Conservation (phyloP, 305 asterid species). For the Solanum aculeatissimum region DNA sequence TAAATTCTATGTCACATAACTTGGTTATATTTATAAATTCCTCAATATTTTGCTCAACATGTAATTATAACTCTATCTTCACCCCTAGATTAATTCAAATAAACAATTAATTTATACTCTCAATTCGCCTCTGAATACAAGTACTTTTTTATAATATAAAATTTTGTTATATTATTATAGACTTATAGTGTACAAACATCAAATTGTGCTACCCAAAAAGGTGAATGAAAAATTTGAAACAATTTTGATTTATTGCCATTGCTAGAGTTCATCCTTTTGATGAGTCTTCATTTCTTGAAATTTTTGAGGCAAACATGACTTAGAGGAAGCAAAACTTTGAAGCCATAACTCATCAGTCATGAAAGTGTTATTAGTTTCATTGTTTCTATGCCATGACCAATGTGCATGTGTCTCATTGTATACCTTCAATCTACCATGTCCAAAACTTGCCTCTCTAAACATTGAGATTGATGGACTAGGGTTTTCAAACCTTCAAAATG, state of each 20-base stretch:
- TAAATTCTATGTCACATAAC: too few relatives aligned
- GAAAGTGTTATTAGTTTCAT: slow-evolving; percentile 16
- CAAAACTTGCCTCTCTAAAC: slow-evolving; percentile 60
- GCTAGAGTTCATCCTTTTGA: slow-evolving; percentile 42
- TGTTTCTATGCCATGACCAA: slow-evolving; percentile 82
- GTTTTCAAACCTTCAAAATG: slow-evolving; percentile 27
- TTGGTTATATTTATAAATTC: too few relatives aligned
- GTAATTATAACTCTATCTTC: background rate
- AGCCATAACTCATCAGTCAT: slow-evolving; percentile 50
- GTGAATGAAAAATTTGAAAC: background rate
- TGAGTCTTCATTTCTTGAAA: background rate
- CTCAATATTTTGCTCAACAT: background rate
- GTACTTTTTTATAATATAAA: background rate
- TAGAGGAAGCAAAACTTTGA: slow-evolving; percentile 31
- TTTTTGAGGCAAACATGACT: slow-evolving; percentile 4
- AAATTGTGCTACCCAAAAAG: background rate
- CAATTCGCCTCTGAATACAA: background rate
- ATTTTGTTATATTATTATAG: background rate
- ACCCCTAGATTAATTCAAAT: background rate
- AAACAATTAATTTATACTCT: background rate
- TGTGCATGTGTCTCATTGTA: slow-evolving; percentile 47
- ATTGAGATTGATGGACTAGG: slow-evolving; percentile 52
- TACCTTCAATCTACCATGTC: slow-evolving; percentile 60
- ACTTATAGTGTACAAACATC: background rate
- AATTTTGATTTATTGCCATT: background rate